A percentile compares a stretch with the other conserved stretches of the same genome.
These are phyloP conservation scores for Blumeriella jaapii DNA, from an alignment of 2,329 filamentous ascomycete species.

Conservation along the genomic window DNA sequence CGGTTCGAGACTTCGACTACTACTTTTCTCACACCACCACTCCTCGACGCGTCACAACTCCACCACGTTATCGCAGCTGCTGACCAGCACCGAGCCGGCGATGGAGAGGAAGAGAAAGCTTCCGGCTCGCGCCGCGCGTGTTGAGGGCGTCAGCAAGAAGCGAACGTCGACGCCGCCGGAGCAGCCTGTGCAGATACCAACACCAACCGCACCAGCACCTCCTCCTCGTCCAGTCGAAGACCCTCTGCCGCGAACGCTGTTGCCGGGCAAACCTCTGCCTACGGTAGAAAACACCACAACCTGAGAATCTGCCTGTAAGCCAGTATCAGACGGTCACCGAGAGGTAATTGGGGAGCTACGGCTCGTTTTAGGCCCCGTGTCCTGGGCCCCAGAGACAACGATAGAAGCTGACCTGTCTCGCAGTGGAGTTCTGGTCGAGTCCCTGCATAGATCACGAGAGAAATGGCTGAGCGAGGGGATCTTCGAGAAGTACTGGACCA, in stretches of 20 bases:
- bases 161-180: constrained; percentile 44
- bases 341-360: constrained; percentile 37
- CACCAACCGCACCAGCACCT: constrained; percentile 21
- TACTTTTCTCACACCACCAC: constrained; percentile 8
- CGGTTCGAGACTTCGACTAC: no score
- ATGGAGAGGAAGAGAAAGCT: constrained; percentile 60
- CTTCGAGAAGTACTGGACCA: constrained; percentile 69
- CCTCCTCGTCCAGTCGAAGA: constrained; percentile 27
- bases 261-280: constrained; percentile 56
- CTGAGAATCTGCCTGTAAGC: constrained; percentile 46
- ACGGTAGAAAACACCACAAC: constrained; percentile 57
- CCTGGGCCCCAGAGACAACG: background rate
- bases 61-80: constrained; percentile 9
- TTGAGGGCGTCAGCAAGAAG: constrained; percentile 49
- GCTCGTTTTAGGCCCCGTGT: background rate
- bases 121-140: constrained; percentile 48
- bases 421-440: constrained; percentile 65
- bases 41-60: constrained; percentile 18
- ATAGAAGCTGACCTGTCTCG: constrained; percentile 10
- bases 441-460: constrained; percentile 59
- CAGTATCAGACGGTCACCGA: constrained; percentile 67
- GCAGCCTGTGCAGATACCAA: constrained; percentile 36
- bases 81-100: constrained; percentile 7
- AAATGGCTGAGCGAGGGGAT: constrained; percentile 63
- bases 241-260: constrained; percentile 49